Base-by-base conservation (phyloP, 2,329 filamentous ascomycete species). In the Aspergillus glaucus region DNA sequence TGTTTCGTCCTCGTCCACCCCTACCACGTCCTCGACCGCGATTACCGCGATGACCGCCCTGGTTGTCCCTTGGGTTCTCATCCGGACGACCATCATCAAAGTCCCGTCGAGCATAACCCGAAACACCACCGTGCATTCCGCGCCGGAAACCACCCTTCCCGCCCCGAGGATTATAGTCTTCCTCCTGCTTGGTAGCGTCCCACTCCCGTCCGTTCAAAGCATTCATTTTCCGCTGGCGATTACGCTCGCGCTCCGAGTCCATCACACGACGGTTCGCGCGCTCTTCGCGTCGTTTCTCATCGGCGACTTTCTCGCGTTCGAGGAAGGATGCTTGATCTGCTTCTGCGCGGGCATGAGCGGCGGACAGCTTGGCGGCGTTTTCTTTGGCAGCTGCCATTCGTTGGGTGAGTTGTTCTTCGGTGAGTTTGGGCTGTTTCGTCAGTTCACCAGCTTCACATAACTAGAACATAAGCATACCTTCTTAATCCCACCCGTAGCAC, bases 251-350 rank as follows among this genome's bases (percentile, higher is more conserved):
- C 65, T 85, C 81, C 19, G 73, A 75, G 65, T 82, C 80, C 80
- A 84, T 82, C 47, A 76, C 75, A 50, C 77, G 77, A 30, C 80
- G 66, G 50, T 81, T 77, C 48, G 63, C 64, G 4, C 57, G 57
- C 50, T 75, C 73, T 56, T 83, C 76, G 45, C 75, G 75, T 48
- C 77, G 70, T 48, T 80, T 76, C 55, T 77, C 73, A 19, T 76
- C 75, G 0, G 80, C 77, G 8, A 80, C 68, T 30, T 79, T 77
- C 60, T 86, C 83, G n/a, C 82, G 75, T 49, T 82, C 76, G 39
- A 81, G 75, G 61, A 84, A 86, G 0, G 77, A 79, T 3, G 81
- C 81, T 47, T 79, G 76, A 55, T 87, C 84, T n/a, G 81, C 81
- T 68, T 86, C 80, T n/a, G 82, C 81, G 22, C 81, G 76, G 1